These are phyloP conservation scores for Elsinoe perseae DNA, from an alignment of 2,329 filamentous ascomycete species.

Conservation along the genomic window DNA sequence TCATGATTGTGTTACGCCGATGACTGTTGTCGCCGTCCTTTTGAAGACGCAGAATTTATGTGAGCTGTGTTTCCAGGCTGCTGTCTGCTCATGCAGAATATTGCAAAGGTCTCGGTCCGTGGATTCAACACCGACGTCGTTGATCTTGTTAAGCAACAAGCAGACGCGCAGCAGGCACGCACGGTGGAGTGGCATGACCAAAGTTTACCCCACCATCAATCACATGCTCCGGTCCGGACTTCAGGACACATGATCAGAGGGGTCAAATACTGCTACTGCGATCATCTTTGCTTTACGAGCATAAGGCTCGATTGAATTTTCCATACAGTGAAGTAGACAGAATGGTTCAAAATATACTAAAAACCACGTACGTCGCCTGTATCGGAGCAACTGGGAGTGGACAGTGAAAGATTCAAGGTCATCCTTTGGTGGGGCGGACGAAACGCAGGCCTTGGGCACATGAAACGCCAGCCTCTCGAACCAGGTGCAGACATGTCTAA, in stretches of 20 bases:
- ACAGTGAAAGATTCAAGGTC: not conserved
- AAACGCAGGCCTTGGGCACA: not conserved
- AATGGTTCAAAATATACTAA: too few species aligned
- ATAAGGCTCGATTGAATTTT: too few species aligned
- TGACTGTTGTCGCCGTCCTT: not conserved
- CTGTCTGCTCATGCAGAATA: too few species aligned
- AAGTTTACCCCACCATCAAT: slow-evolving; percentile 4
- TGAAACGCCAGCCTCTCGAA: slow-evolving; percentile 8
- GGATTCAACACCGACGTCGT: too few species aligned
- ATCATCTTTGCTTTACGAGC: not conserved
- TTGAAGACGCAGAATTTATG: not conserved
- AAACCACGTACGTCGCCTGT: too few species aligned
- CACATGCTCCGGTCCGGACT: not conserved
- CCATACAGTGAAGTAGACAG: too few species aligned
- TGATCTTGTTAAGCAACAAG: not conserved
- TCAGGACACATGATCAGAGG: not conserved
- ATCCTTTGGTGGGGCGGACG: not conserved
- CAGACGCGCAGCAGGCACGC: not conserved
- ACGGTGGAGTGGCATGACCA: not conserved
- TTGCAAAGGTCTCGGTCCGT: too few species aligned
- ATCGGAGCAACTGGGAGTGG: too few species aligned
- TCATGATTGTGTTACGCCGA: not conserved
- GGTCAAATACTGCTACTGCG: not conserved
- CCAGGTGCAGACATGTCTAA: not conserved
- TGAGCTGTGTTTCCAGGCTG: not conserved